Conservation (phyloP, 305 asterid species). For the Andrographis paniculata region DNA sequence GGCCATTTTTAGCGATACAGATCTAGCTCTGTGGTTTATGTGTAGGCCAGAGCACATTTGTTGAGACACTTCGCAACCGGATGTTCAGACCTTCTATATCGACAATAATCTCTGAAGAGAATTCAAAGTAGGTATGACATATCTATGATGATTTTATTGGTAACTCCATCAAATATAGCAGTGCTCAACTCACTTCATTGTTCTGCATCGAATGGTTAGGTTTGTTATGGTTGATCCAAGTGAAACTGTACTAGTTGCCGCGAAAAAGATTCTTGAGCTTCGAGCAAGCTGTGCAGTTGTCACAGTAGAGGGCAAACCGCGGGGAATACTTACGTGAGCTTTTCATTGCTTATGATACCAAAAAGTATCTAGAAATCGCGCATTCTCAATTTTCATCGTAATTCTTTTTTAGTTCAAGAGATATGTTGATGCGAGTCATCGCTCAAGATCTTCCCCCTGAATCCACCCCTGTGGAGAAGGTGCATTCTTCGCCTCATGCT, state of each 20-base stretch:
- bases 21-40: constrained; percentile 12
- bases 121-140: constrained; percentile 87
- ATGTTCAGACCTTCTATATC: constrained; percentile 92
- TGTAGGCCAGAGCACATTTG: constrained; percentile 68
- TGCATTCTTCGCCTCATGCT: constrained; percentile 7
- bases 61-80: constrained; percentile 84
- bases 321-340: constrained; percentile 87
- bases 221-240: constrained; percentile 69
- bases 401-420: constrained; percentile 57
- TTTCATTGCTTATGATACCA: constrained; percentile 6
- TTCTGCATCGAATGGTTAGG: constrained; percentile 26
- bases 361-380: neutral
- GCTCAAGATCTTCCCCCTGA: constrained; percentile 80
- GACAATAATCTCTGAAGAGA: constrained; percentile 75
- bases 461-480: constrained; percentile 85
- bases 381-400: neutral
- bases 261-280: constrained; percentile 71
- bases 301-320: constrained; percentile 74
- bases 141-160: neutral
- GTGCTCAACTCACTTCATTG: constrained; percentile 4
- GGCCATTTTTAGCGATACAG: no score
- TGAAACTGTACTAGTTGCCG: constrained; percentile 71
- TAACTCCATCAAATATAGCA: neutral
- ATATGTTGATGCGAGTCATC: constrained; percentile 88
- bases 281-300: constrained; percentile 61